A percentile compares a stretch with the other conserved stretches of the same genome.
Conservation (phyloP, 306 rosid species). For the Ceratonia siliqua region DNA sequence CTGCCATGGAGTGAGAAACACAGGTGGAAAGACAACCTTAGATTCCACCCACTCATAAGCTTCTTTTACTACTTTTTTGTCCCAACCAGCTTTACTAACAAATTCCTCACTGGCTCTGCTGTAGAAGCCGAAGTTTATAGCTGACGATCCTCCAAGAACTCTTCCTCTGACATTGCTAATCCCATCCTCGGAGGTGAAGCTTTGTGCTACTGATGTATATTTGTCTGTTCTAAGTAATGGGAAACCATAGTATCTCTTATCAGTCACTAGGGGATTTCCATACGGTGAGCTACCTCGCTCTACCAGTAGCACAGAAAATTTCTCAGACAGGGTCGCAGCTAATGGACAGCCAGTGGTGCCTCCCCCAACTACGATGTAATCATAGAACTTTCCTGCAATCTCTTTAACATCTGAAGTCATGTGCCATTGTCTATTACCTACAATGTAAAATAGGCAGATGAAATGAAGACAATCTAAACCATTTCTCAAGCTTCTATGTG, state of each 20-base stretch:
- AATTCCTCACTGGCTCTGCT: slow-evolving; percentile 76
- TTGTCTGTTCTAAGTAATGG: slow-evolving; percentile 49
- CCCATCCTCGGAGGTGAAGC: slow-evolving; percentile 64
- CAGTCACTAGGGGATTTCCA: slow-evolving; percentile 59
- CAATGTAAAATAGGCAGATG: neutral
- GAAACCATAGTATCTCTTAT: slow-evolving; percentile 58
- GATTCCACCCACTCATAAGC: slow-evolving; percentile 82
- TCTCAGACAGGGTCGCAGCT: slow-evolving; percentile 72
- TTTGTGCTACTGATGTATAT: slow-evolving; percentile 68
- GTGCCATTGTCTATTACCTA: slow-evolving; percentile 50
- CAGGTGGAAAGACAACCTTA: slow-evolving; percentile 56
- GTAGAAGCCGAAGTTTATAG: slow-evolving; percentile 72
- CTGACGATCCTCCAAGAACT: slow-evolving; percentile 82
- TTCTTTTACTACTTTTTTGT: slow-evolving; percentile 49
- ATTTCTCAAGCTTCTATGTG: slow-evolving; percentile 9
- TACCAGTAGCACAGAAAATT: slow-evolving; percentile 62
- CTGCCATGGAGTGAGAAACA: slow-evolving; percentile 60
- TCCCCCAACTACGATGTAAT: slow-evolving; percentile 79
- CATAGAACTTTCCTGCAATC: slow-evolving; percentile 62
- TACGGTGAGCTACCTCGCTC: slow-evolving; percentile 77
- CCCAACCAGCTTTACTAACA: slow-evolving; percentile 59
- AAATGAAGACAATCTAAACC: slow-evolving; percentile 13
- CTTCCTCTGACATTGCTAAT: slow-evolving; percentile 66
- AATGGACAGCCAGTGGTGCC: slow-evolving; percentile 75
- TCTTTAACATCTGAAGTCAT: slow-evolving; percentile 66